Base-by-base conservation (phyloP, 2,329 filamentous ascomycete species). In the Orbilia brochopaga region DNA sequence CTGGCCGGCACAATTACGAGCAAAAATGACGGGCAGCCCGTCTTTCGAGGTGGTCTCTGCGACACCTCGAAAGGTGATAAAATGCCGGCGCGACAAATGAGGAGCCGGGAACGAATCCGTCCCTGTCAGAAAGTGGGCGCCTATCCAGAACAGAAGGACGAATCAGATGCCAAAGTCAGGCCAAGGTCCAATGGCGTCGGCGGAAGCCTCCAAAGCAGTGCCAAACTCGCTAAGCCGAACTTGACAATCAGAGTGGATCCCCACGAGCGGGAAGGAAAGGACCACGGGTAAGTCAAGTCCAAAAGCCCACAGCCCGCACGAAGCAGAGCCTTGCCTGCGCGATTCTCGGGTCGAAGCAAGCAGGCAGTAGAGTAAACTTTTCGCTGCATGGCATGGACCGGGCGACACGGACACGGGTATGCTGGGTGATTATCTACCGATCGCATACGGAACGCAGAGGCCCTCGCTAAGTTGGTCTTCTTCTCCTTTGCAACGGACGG, bases 211-310 rank as follows among this genome's bases (percentile, higher is more conserved):
- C 53, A 63, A n/a, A 63, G 51, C 30, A 62, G 30, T 11, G 19
- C 32, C 52, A 65, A 65, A 42, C 60, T 72, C 67, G 67, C 67
- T 72, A 72, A 72, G 44, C 67, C 67, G 48, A 72, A 72, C 55
- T 64, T n/a, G 67, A 63, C 44, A 57, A 64, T 24, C 27, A 30
- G 44, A 72, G 67, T 72, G 67, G 67, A 46, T 65, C 64, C n/a
- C 60, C 67, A 53, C 56, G 60, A 54, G 64, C 67, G 60, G 67
- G 67, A 72, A 63, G 67, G 67, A 60, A 72, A 63, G 67, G 51
- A 55, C 53, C 59, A 70, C 58, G 48, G 54, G 32, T 44, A 48
- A 48, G 30, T 59, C 59, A 60, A 55, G 55, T 60, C 67, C 64
- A 59, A 64, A 48, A 58, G 37, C n/a, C n/a, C 37, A 60, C 24